Conservation (phyloP, 2,329 filamentous ascomycete species). For the Blumeria hordei region DNA sequence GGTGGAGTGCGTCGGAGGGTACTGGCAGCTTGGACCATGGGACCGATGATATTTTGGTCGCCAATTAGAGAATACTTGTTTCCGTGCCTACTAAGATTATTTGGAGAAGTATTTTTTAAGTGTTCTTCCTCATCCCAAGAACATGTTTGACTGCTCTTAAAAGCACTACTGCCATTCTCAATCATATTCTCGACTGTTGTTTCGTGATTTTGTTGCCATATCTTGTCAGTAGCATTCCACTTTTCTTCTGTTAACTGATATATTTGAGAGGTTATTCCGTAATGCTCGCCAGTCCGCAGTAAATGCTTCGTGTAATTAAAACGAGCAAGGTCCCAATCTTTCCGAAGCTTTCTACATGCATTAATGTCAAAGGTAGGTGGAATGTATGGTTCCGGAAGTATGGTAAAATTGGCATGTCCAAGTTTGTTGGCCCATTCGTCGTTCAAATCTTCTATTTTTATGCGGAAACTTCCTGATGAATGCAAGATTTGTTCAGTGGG, state of each 20-base stretch:
- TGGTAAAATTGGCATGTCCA: constrained; percentile 84
- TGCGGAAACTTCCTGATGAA: constrained; percentile 32
- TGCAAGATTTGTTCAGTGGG: constrained; percentile 24
- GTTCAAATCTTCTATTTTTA: constrained; percentile 42
- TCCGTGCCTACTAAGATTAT: constrained; percentile 39
- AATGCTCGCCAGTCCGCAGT: constrained; percentile 71
- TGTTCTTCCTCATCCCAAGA: constrained; percentile 19
- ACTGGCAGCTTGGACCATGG: constrained; percentile 32
- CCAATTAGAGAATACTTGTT: constrained; percentile 76
- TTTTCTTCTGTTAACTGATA: constrained; percentile 71
- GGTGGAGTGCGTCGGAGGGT: constrained; percentile 12
- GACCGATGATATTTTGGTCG: constrained; percentile 80
- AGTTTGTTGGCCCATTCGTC: constrained; percentile 70
- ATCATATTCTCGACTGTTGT: constrained; percentile 29
- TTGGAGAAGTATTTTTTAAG: constrained; percentile 39
- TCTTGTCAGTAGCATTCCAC: constrained; percentile 56
- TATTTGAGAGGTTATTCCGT: constrained; percentile 70
- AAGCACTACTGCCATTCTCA: constrained; percentile 18
- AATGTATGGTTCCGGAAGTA: constrained; percentile 57
- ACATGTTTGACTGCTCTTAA: constrained; percentile 20
- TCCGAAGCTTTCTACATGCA: constrained; percentile 38
- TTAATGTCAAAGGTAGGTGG: constrained; percentile 31
- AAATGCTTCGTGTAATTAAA: constrained; percentile 77
- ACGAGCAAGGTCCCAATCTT: constrained; percentile 63
- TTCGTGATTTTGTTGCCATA: constrained; percentile 51